Conservation (phyloP, 495 filamentous ascomycete species). For the Aspergillus coremiiformis region DNA sequence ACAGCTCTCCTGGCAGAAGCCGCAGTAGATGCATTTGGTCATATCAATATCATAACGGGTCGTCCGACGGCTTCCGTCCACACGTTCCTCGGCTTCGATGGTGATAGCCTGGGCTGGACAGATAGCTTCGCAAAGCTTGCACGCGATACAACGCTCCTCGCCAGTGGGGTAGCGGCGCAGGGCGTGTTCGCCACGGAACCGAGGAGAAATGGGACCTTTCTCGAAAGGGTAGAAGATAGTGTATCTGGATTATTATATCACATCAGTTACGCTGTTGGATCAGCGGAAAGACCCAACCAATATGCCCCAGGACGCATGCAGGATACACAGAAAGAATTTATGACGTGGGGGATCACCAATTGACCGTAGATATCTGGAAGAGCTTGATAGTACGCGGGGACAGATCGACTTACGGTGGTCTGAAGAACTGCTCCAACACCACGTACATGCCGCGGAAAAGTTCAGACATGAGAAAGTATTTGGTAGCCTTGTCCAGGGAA, state of each 20-base stretch:
- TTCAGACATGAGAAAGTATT: slow-evolving; percentile 90
- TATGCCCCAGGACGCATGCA: background rate
- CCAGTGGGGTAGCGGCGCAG: slow-evolving; percentile 91
- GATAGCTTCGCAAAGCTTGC: slow-evolving; percentile 98
- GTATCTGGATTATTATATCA: slow-evolving; percentile 49
- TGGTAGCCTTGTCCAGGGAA: slow-evolving; percentile 71
- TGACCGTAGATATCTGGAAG: background rate
- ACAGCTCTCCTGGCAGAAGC: slow-evolving; percentile 98
- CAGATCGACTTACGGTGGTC: slow-evolving; percentile 72
- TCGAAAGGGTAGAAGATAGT: slow-evolving; percentile 99
- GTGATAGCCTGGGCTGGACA: slow-evolving; percentile 97
- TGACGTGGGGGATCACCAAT: background rate
- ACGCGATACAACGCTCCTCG: slow-evolving; percentile 97
- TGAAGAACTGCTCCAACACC: slow-evolving; percentile 94
- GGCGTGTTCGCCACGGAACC: slow-evolving; percentile 96
- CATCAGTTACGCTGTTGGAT: slow-evolving; percentile 5
- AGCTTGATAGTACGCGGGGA: slow-evolving; percentile 1
- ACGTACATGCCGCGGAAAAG: slow-evolving; percentile 98
- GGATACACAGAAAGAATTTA: background rate
- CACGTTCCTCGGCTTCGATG: slow-evolving; percentile 96
- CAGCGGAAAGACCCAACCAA: background rate
- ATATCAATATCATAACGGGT: slow-evolving; percentile 99
- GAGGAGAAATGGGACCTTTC: slow-evolving; percentile 95
- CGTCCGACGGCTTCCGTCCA: slow-evolving; percentile 86
- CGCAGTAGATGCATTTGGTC: slow-evolving; percentile 99